Conservation (phyloP, 192 early-diverging fungal species). For the Coemansia sp. region DNA sequence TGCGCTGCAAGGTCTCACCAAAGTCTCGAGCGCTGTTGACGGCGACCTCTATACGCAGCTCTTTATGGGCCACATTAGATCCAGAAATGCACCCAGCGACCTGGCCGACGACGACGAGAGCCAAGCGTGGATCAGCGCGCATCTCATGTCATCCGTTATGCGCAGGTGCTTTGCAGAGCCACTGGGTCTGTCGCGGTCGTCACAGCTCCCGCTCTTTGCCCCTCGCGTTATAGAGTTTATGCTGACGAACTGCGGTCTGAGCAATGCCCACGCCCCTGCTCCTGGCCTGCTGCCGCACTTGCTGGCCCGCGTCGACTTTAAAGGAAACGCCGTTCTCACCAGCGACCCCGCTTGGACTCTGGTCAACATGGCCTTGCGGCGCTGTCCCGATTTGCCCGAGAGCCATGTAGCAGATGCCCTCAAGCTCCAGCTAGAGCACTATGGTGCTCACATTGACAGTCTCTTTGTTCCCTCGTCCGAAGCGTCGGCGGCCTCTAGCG, state of each 20-base stretch:
- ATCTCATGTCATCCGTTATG: conserved; percentile 55
- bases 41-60: conserved; percentile 49
- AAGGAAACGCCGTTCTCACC: conserved; percentile 13
- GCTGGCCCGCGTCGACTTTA: conserved; percentile 42
- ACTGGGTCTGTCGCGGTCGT: conserved; percentile 46
- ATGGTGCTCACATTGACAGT: conserved; percentile 12
- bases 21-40: conserved; percentile 42
- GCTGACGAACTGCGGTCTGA: conserved; percentile 47
- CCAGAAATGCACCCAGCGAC: conserved; percentile 3
- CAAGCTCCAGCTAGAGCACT: conserved; percentile 42
- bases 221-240: conserved; percentile 52
- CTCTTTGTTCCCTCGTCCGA: conserved; percentile 22
- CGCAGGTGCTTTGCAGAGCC: conserved; percentile 55
- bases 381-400: conserved; percentile 51
- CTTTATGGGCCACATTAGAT: conserved; percentile 53
- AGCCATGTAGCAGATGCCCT: conserved; percentile 35
- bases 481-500: neutral
- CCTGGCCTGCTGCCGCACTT: conserved; percentile 48
- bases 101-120: conserved; percentile 7
- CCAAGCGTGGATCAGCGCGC: conserved; percentile 47
- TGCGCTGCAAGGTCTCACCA: conserved; percentile 43
- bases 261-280: conserved; percentile 48
- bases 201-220: conserved; percentile 49
- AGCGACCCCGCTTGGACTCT: conserved; percentile 40
- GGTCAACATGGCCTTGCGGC: conserved; percentile 31